Percentiles rank a stretch among this genome's conserved stretches.
Conservation (phyloP, 768 basidiomycete genomes). For the Dacryopinax spathularia region DNA sequence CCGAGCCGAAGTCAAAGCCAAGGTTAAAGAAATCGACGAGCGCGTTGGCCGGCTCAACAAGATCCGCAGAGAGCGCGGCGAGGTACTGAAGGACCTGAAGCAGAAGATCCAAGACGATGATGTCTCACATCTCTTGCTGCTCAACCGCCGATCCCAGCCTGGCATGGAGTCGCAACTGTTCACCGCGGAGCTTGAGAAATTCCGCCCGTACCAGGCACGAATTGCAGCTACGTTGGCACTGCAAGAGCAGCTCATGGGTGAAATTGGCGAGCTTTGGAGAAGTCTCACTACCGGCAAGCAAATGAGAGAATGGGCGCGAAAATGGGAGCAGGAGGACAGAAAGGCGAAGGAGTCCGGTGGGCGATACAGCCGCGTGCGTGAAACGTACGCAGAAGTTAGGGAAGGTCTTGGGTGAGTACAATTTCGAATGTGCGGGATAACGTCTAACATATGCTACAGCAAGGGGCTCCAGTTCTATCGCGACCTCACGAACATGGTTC, state of each 20-base stretch:
- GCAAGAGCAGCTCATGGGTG: conserved; percentile 58
- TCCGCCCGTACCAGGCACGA: conserved; percentile 77
- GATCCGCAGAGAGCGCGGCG: conserved; percentile 69
- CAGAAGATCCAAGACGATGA: conserved; percentile 97
- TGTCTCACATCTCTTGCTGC: conserved; percentile 72
- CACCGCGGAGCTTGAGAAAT: conserved; percentile 89
- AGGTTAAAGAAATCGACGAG: conserved; percentile 66
- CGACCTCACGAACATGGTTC: conserved; percentile 53
- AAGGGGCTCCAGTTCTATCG: conserved; percentile 84
- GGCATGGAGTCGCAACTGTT: conserved; percentile 78
- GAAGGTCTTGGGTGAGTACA: conserved; percentile 64
- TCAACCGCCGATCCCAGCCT: conserved; percentile 76
- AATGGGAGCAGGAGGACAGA: conserved; percentile 72
- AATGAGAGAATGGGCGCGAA: conserved; percentile 58
- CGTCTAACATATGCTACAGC: conserved; percentile 26
- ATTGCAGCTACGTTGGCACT: conserved; percentile 63
- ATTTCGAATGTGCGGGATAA: neutral
- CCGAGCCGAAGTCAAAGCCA: conserved; percentile 46
- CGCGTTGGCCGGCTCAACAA: conserved; percentile 61
- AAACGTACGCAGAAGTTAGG: conserved; percentile 73
- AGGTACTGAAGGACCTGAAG: conserved; percentile 85
- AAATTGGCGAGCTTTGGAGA: conserved; percentile 62
- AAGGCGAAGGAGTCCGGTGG: conserved; percentile 59
- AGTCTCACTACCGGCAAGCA: conserved; percentile 56
- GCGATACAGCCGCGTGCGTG: conserved; percentile 59